Base-by-base conservation (phyloP, 139 green algal species). In the Deuterostichococcus epilithicus region DNA sequence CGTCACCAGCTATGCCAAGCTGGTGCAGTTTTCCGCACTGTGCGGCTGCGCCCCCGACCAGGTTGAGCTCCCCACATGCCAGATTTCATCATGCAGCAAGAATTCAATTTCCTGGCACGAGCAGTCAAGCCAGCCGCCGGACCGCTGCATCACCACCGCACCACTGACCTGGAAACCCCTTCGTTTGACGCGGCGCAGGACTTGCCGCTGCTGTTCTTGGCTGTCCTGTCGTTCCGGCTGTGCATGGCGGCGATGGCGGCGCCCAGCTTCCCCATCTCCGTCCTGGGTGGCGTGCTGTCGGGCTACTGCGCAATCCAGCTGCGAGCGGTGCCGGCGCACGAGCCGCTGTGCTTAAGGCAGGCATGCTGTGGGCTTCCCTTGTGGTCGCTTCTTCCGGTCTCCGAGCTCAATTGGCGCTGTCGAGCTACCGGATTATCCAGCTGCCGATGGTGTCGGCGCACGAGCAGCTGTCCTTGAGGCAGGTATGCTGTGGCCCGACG, bases 221-320 rank as follows among this genome's bases (percentile, higher is more conserved):
- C 65, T 2, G 42, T 66, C 6, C 35, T 73, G 30, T 34, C 39
- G 18, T 79, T 79, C 39, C 36, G 74, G 37, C 34, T 79, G 30
- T 45, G 58, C 32, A 32, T 79, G 65, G 74, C 65, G 26, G 52
- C 38, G 30, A 79, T 79, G 74, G 71, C 60, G 20, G 32, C 70
- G 30, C 63, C 39, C 20, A 26, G 2, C 4, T 80, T 80, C 52
- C 75, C 75, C 15, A n/a, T 80, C 1, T 60, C 38, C 35, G 75
- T 80, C 20, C 38, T 80, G n/a, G 75, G 75, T 22, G 45, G 75
- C 8, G 75, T 80, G 25, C 68, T 80, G 33, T 34, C 45, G 0
- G 25, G 44, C 13, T 80, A 80, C 68, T 52, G 60, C 42, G 75
- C 44, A 26, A n/a, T 1, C 1, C 52, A 71, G 75, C 68, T 70